These are phyloP conservation scores for Camillea tinctor DNA, from an alignment of 2,329 filamentous ascomycete species.

Conservation along the genomic window DNA sequence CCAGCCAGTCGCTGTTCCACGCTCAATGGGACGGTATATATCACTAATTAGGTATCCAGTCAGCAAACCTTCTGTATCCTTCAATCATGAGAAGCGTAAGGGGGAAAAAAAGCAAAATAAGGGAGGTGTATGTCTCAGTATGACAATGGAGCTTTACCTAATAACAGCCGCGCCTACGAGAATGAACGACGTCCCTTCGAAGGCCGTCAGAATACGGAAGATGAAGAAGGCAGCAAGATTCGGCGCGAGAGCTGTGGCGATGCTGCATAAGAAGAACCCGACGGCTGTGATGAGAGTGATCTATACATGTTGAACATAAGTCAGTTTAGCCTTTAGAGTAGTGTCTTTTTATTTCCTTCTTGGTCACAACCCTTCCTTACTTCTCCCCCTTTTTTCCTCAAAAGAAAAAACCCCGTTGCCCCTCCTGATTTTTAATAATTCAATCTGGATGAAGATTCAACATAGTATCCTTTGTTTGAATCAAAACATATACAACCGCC, in stretches of 20 bases:
- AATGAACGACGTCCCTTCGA: slow-evolving; percentile 73
- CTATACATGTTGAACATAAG: slow-evolving; percentile 32
- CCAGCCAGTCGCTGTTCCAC: slow-evolving; percentile 72
- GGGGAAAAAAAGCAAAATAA: background rate
- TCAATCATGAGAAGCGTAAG: too few relatives aligned
- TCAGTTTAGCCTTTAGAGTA: slow-evolving; percentile 4
- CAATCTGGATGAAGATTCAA: too few relatives aligned
- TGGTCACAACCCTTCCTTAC: too few relatives aligned
- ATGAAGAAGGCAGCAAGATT: slow-evolving; percentile 71
- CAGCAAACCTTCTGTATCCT: background rate
- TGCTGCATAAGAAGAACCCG: slow-evolving; percentile 67
- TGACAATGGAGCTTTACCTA: slow-evolving; percentile 40
- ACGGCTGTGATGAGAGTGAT: slow-evolving; percentile 58
- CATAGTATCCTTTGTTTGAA: too few relatives aligned
- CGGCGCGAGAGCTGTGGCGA: slow-evolving; percentile 70
- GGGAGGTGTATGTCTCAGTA: background rate
- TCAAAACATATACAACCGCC: too few relatives aligned
- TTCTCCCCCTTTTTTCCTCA: background rate
- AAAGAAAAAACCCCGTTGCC: too few relatives aligned
- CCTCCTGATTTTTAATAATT: too few relatives aligned
- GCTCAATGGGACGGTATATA: slow-evolving; percentile 63
- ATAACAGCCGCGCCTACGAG: slow-evolving; percentile 70
- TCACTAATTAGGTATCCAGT: slow-evolving; percentile 40
- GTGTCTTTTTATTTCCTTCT: background rate
- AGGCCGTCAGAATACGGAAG: slow-evolving; percentile 71